Conservation (phyloP, 1,284 basidiomycete genomes). For the Stereum hirsutum region DNA sequence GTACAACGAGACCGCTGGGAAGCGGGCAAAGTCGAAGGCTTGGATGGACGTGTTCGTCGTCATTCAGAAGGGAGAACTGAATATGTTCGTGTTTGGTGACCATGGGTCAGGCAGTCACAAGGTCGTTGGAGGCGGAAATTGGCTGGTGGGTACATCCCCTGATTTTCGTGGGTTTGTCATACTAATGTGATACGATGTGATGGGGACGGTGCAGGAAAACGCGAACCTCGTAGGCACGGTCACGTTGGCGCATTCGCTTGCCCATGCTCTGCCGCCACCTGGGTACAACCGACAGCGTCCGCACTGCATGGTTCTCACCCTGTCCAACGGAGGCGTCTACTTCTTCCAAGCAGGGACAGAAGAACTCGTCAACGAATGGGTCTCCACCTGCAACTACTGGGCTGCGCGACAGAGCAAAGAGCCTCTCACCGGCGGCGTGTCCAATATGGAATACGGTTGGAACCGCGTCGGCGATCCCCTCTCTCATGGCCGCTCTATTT, state of each 20-base stretch:
- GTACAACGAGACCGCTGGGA: slow-evolving; percentile 83
- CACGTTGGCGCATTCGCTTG: slow-evolving; percentile 79
- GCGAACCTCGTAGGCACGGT: slow-evolving; percentile 79
- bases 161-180: slow-evolving; percentile 5
- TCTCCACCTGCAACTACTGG: slow-evolving; percentile 98
- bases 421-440: slow-evolving; percentile 89
- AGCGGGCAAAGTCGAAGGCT: slow-evolving; percentile 75
- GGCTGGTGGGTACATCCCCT: slow-evolving; percentile 63
- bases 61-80: slow-evolving; percentile 86
- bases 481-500: slow-evolving; percentile 42
- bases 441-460: slow-evolving; percentile 99
- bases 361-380: slow-evolving; percentile 96
- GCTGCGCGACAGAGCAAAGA: slow-evolving; percentile 90
- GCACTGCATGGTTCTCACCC: slow-evolving; percentile 91
- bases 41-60: slow-evolving; percentile 97
- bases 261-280: slow-evolving; percentile 82
- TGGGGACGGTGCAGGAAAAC: slow-evolving; percentile 70
- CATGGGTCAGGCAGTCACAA: slow-evolving; percentile 44
- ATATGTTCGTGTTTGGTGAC: slow-evolving; percentile 91
- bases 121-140: slow-evolving; percentile 90
- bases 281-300: slow-evolving; percentile 88
- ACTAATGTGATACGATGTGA: too few relatives aligned
- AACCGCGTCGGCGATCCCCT: slow-evolving; percentile 59
- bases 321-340: slow-evolving; percentile 82
- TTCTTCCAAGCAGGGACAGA: slow-evolving; percentile 98